These are phyloP conservation scores for Durio zibethinus DNA, from an alignment of 345 rosid genomes.

Conservation along the genomic window DNA sequence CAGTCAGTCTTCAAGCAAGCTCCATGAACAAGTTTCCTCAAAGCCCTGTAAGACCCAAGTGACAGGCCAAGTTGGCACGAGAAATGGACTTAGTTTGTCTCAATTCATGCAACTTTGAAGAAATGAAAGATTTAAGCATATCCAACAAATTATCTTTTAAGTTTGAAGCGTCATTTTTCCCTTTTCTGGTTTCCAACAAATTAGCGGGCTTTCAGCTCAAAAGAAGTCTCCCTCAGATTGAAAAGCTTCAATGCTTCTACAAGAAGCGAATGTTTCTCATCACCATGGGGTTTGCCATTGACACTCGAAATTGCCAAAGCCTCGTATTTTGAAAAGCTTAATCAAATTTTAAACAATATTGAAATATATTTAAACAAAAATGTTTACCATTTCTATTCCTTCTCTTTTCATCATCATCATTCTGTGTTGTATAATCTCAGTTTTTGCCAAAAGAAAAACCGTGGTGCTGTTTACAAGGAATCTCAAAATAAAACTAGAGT, in stretches of 20 bases:
- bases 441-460: neutral
- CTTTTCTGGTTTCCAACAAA: neutral
- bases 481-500: neutral
- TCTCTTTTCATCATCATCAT: neutral
- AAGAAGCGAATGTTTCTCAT: neutral
- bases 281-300: neutral
- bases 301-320: neutral
- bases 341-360: neutral
- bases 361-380: neutral
- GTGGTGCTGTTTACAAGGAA: neutral
- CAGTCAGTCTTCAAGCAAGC: neutral
- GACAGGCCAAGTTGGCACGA: neutral
- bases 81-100: neutral
- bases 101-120: neutral
- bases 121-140: neutral
- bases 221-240: too few species aligned
- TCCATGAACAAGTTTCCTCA: neutral
- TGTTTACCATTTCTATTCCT: neutral
- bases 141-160: neutral
- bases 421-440: neutral
- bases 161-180: neutral
- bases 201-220: neutral
- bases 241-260: constrained; percentile 1
- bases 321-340: neutral
- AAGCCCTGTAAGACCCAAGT: neutral